phyloP scores from a whole-genome alignment of 179 eudicot species.

The Beta corolliflora region DNA sequence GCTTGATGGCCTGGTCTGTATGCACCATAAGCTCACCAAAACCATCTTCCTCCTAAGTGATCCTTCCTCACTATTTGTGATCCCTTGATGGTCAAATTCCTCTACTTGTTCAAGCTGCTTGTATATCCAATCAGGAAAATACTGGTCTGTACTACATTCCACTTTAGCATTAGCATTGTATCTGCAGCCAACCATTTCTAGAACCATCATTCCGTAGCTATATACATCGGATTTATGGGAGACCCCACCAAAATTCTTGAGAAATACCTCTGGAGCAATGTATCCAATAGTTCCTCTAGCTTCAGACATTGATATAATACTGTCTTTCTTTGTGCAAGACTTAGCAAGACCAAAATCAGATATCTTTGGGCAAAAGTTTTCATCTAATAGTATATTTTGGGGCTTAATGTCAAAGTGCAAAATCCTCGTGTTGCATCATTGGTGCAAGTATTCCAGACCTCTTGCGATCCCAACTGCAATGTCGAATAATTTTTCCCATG shows the following conservation, averaged over 20 bases:
- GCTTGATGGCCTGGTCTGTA: constrained; percentile 25
- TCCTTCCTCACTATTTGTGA: constrained; percentile 20
- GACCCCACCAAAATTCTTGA: constrained; percentile 26
- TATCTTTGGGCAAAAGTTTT: constrained; percentile 35
- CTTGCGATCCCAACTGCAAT: constrained; percentile 36
- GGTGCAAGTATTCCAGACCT: constrained; percentile 38
- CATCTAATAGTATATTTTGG: constrained; percentile 40
- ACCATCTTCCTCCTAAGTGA: constrained; percentile 30
- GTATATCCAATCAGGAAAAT: constrained; percentile 33
- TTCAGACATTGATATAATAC: constrained; percentile 28
- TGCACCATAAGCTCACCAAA: constrained; percentile 38
- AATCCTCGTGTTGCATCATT: constrained; percentile 35
- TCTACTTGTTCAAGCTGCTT: constrained; percentile 24
- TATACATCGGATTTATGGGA: constrained; percentile 40
- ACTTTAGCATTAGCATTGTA: background rate
- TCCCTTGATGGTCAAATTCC: constrained; percentile 1
- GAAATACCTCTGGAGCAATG: constrained; percentile 44
- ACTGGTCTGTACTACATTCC: constrained; percentile 15
- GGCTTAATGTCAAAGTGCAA: constrained; percentile 47
- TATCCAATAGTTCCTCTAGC: constrained; percentile 41
- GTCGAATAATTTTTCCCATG: constrained; percentile 24
- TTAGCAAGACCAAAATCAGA: constrained; percentile 44
- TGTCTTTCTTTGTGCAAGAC: constrained; percentile 22
- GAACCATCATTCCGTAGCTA: constrained; percentile 39
- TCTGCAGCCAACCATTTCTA: constrained; percentile 34